Conservation (phyloP, 2,329 filamentous ascomycete species). For the Ophiocordyceps camponoti-saundersi region DNA sequence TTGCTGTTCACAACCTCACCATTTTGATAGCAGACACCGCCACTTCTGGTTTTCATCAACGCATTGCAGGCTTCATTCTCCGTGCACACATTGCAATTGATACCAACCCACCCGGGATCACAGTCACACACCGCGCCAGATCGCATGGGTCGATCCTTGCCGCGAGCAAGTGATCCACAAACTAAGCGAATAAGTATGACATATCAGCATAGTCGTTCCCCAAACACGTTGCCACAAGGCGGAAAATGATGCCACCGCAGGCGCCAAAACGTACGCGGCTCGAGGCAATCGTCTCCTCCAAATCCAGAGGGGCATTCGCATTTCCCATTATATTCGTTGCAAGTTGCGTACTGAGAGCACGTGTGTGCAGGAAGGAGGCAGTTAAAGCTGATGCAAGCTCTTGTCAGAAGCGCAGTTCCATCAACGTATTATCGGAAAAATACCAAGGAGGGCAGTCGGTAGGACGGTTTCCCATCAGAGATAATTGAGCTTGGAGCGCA, state of each 20-base stretch:
- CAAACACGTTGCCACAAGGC: neutral
- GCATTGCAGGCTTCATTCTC: slow-evolving; percentile 70
- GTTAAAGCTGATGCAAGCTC: slow-evolving; percentile 60
- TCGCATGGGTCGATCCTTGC: slow-evolving; percentile 61
- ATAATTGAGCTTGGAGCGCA: slow-evolving; percentile 47
- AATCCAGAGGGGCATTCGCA: slow-evolving; percentile 87
- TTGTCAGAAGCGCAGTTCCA: slow-evolving; percentile 2
- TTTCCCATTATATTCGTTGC: slow-evolving; percentile 80
- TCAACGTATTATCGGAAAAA: slow-evolving; percentile 5
- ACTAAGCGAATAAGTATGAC: slow-evolving; percentile 23
- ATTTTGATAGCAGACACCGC: slow-evolving; percentile 81
- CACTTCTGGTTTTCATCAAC: slow-evolving; percentile 67
- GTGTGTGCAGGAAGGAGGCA: slow-evolving; percentile 85
- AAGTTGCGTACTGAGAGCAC: slow-evolving; percentile 79
- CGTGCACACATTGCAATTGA: slow-evolving; percentile 95
- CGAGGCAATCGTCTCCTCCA: slow-evolving; percentile 82
- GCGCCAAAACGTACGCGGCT: slow-evolving; percentile 41
- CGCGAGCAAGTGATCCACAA: slow-evolving; percentile 75
- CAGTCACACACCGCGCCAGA: slow-evolving; percentile 60
- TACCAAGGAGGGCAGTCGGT: slow-evolving; percentile 66
- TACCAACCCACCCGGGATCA: slow-evolving; percentile 84
- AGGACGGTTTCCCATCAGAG: slow-evolving; percentile 56
- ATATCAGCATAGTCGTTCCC: neutral
- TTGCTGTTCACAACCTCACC: slow-evolving; percentile 87
- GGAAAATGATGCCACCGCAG: neutral